Conservation (phyloP, 1,284 basidiomycete genomes). For the Kalmanozyma brasiliensis region DNA sequence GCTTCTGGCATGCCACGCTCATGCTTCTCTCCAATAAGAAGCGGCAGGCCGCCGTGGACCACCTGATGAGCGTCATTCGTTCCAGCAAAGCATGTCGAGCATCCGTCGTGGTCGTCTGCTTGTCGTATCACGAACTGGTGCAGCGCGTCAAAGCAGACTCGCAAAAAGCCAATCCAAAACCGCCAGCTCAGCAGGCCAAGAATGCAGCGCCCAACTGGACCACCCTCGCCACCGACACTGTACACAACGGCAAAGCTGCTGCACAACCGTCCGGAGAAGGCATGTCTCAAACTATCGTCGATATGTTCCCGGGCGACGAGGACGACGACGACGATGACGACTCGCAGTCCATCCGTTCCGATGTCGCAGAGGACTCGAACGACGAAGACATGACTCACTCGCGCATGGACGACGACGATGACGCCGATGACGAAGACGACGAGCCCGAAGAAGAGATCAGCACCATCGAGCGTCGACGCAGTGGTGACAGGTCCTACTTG, state of each 20-base stretch:
- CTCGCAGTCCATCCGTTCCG: not conserved
- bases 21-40: conserved; percentile 40
- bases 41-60: conserved; percentile 40
- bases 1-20: conserved; percentile 49
- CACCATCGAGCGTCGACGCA: conserved; percentile 11
- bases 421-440: conserved; percentile 19
- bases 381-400: conserved; percentile 4
- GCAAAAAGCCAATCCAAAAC: conserved; percentile 10
- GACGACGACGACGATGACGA: conserved; percentile 17
- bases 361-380: not conserved
- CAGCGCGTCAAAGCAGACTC: conserved; percentile 30
- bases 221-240: conserved; percentile 22
- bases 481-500: not conserved
- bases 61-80: conserved; percentile 44
- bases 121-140: conserved; percentile 53
- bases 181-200: not conserved
- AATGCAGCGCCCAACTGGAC: conserved; percentile 23
- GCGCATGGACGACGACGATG: conserved; percentile 5
- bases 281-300: conserved; percentile 22
- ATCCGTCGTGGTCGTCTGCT: conserved; percentile 50
- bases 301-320: conserved; percentile 23
- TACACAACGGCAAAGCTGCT: conserved; percentile 7
- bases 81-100: conserved; percentile 47
- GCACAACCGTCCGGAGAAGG: conserved; percentile 2
- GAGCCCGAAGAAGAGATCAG: conserved; percentile 29